Evolutionary conservation across 805 yeast species (phyloP).

Genomic region (Candida ficus): DNA sequence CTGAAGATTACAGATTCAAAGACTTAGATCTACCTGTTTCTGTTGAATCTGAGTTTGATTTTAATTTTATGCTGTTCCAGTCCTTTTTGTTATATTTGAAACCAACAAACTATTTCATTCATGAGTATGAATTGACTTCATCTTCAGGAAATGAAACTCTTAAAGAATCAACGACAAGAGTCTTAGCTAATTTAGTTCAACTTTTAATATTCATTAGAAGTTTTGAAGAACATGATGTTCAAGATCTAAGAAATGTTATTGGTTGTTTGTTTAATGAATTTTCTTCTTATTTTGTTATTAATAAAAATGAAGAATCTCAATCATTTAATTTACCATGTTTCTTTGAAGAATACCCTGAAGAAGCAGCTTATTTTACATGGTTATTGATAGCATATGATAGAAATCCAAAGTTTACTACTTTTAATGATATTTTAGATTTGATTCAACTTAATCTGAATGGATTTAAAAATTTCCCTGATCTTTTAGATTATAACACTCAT

Average conservation of each 20-base stretch:
- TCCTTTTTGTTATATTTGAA: slow-evolving; percentile 15
- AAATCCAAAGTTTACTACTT: background rate
- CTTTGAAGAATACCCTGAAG: slow-evolving; percentile 10
- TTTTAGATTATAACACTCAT: slow-evolving; percentile 5
- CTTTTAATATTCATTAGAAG: slow-evolving; percentile 12
- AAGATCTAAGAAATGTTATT: slow-evolving; percentile 6
- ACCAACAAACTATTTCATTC: slow-evolving; percentile 16
- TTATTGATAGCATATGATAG: slow-evolving; percentile 10
- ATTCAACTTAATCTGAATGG: background rate
- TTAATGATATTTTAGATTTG: slow-evolving; percentile 5
- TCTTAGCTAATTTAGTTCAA: slow-evolving; percentile 15
- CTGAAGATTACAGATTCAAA: slow-evolving; percentile 8
- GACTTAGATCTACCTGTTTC: slow-evolving; percentile 11
- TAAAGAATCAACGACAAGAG: slow-evolving; percentile 14
- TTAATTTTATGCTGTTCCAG: slow-evolving; percentile 9
- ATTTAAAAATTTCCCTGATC: background rate
- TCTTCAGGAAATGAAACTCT: slow-evolving; percentile 4
- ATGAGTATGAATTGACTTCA: slow-evolving; percentile 12
- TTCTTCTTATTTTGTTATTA: slow-evolving; percentile 4
- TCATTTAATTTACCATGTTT: background rate
- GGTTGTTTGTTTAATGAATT: slow-evolving; percentile 9
- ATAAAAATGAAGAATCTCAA: background rate
- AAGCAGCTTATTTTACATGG: slow-evolving; percentile 10
- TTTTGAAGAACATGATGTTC: slow-evolving; percentile 1
- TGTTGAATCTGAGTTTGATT: slow-evolving; percentile 16